A percentile compares a stretch with the other conserved stretches of the same genome.
Conservation (phyloP, 805 yeast genomes). For the Suhomyces faveliae region DNA sequence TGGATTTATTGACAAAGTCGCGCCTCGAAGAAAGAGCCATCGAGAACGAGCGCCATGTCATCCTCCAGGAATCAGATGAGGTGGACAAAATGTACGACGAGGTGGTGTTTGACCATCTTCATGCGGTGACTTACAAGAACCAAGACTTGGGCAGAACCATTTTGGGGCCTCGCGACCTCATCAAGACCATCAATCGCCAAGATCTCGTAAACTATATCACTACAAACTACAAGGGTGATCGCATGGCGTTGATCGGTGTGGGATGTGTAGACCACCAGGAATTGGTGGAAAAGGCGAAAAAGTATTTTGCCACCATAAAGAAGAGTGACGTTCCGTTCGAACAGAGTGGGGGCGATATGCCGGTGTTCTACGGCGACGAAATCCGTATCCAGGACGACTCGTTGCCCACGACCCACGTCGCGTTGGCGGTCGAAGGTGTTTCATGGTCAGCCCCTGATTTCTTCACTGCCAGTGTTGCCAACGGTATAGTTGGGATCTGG, state of each 20-base stretch:
- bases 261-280: conserved; percentile 91
- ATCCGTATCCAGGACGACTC: conserved; percentile 78
- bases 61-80: conserved; percentile 94
- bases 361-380: conserved; percentile 83
- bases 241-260: conserved; percentile 97
- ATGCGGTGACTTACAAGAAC: conserved; percentile 83
- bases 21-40: conserved; percentile 79
- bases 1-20: conserved; percentile 87
- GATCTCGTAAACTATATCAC: conserved; percentile 80
- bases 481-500: conserved; percentile 97
- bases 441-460: conserved; percentile 96
- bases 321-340: conserved; percentile 66
- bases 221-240: conserved; percentile 88
- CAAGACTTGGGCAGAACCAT: conserved; percentile 97
- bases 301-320: conserved; percentile 71
- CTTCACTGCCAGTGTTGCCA: conserved; percentile 92
- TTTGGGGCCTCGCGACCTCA: conserved; percentile 89
- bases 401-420: conserved; percentile 86
- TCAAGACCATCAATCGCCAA: conserved; percentile 69
- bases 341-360: conserved; percentile 68
- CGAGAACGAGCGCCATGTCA: conserved; percentile 95
- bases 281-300: conserved; percentile 71
- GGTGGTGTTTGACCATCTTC: conserved; percentile 94
- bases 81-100: conserved; percentile 98
- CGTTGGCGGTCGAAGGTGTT: conserved; percentile 95